Percentiles rank a stretch among this genome's conserved stretches.
Conservation (phyloP, 345 rosid species). For the Salix exigua region DNA sequence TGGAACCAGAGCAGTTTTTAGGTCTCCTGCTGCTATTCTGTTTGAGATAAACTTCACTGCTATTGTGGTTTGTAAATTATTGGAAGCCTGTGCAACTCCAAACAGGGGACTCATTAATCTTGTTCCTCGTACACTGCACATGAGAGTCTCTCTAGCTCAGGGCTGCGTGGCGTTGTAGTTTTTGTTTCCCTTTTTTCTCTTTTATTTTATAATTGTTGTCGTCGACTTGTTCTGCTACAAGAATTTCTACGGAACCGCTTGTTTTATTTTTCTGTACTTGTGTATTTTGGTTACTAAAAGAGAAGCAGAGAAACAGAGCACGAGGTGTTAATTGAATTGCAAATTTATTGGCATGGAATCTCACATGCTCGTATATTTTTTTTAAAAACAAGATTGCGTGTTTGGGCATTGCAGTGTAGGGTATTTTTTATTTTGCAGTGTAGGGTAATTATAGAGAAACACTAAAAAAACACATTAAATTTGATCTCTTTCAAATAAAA, state of each 20-base stretch:
- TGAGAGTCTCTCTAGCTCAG: not conserved
- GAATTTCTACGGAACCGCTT: not conserved
- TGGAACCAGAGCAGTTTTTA: constrained; percentile 60
- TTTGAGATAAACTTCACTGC: not conserved
- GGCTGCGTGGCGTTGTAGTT: not conserved
- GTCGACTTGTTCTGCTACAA: not conserved
- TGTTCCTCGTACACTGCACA: not conserved
- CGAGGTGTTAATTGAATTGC: no score
- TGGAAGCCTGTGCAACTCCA: not conserved
- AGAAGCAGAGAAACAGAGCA: no score
- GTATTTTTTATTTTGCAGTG: no score
- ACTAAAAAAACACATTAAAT: no score
- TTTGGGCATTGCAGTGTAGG: no score
- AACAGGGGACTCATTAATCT: not conserved
- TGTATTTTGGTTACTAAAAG: no score
- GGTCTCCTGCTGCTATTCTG: not conserved
- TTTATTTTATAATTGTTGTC: not conserved
- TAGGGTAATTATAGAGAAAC: no score
- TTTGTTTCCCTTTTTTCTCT: not conserved
- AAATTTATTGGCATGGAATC: not conserved
- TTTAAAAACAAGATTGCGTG: no score
- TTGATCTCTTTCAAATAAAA: no score
- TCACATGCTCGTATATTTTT: not conserved
- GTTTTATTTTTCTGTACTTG: no score
- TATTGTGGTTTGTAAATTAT: not conserved